Percentiles rank a stretch among this genome's conserved stretches.
Evolutionary conservation across 108 stramenopile genomes (phyloP).

Genomic region (Epithemia pelagica): DNA sequence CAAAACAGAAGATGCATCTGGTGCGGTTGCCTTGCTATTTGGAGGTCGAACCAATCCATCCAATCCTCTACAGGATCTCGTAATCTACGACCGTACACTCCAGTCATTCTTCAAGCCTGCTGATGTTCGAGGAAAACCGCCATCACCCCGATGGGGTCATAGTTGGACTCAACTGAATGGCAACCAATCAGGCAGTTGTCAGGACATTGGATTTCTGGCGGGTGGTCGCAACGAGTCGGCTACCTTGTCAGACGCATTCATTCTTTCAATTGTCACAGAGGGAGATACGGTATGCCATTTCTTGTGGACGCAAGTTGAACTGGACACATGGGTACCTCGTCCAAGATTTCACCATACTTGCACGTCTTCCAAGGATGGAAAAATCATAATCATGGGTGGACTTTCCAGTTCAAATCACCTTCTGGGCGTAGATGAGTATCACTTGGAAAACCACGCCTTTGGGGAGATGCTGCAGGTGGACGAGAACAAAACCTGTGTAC

Average conservation of each 20-base stretch:
- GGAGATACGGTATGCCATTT: conserved; percentile 15
- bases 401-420: conserved; percentile 19
- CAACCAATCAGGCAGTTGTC: conserved; percentile 19
- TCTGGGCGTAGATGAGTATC: not conserved
- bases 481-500: not conserved
- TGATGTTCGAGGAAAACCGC: conserved; percentile 38
- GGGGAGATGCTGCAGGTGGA: not conserved
- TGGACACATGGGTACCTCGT: not conserved
- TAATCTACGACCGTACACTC: conserved; percentile 17
- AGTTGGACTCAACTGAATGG: conserved; percentile 23
- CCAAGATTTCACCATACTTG: conserved; percentile 11
- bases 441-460: not conserved
- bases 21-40: conserved; percentile 12
- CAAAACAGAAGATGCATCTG: not conserved
- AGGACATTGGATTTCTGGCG: conserved; percentile 13
- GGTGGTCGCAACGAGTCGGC: conserved; percentile 21
- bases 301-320: conserved; percentile 25
- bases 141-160: conserved; percentile 69
- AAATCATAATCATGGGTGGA: conserved; percentile 40
- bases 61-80: conserved; percentile 26
- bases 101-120: conserved; percentile 14
- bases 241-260: conserved; percentile 20
- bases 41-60: conserved; percentile 33
- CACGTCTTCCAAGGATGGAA: not conserved
- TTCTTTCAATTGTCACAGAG: conserved; percentile 24